Evolutionary conservation across 192 early-diverging fungal genomes (phyloP).

Genomic region (Cladochytrium replicatum): DNA sequence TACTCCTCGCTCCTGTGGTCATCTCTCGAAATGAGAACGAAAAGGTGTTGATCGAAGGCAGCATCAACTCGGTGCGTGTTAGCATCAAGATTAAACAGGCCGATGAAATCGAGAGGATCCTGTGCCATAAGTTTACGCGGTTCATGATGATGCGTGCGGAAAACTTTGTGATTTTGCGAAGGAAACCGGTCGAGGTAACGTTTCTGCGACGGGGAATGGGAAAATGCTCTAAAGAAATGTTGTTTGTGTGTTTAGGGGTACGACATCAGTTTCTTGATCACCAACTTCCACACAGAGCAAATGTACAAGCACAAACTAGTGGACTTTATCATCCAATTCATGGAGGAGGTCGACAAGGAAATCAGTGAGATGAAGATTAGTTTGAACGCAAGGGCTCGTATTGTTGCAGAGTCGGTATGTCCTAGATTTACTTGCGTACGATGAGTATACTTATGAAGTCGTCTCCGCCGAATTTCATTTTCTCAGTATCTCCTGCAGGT

Average conservation of each 20-base stretch:
- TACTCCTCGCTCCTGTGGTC: conserved; percentile 73
- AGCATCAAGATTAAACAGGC: conserved; percentile 96
- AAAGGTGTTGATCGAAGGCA: conserved; percentile 81
- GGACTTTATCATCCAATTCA: conserved; percentile 98
- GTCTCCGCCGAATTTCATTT: too few species aligned
- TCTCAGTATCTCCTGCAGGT: too few species aligned
- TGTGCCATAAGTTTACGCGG: conserved; percentile 94
- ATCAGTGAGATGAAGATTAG: conserved; percentile 98
- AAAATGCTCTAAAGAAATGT: background rate
- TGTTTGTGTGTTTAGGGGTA: conserved; percentile 59
- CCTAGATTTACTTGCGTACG: too few species aligned
- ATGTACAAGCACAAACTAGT: conserved; percentile 99
- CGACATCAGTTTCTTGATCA: conserved; percentile 93
- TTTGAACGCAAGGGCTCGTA: conserved; percentile 82
- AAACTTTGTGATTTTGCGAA: conserved; percentile 84
- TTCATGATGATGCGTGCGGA: conserved; percentile 97
- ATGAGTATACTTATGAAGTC: too few species aligned
- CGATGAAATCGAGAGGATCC: conserved; percentile 89
- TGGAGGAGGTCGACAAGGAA: conserved; percentile 99
- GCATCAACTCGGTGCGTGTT: conserved; percentile 88
- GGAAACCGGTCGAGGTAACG: conserved; percentile 78
- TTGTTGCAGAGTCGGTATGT: conserved; percentile 74
- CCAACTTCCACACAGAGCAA: conserved; percentile 94
- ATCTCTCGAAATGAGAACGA: conserved; percentile 90
- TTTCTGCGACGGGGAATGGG: background rate